Percentiles rank a stretch among this genome's conserved stretches.
Conservation (phyloP, 768 basidiomycete species). For the Rossbeevera mucosa region DNA sequence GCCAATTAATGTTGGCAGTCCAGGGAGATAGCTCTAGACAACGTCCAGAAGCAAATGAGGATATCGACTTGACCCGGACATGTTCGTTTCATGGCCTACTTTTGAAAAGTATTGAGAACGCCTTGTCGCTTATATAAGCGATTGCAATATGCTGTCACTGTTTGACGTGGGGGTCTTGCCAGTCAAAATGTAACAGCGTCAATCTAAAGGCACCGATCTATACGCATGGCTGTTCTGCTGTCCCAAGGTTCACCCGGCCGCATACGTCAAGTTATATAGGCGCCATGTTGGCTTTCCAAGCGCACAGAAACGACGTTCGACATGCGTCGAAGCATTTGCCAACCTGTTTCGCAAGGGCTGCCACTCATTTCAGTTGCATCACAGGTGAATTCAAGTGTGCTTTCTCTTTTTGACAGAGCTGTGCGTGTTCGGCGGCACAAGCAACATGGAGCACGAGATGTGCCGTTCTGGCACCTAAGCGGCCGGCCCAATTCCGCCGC, state of each 20-base stretch:
- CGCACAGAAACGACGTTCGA: neutral
- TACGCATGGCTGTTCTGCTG: neutral
- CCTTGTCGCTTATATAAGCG: too few relatives aligned
- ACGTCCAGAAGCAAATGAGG: neutral
- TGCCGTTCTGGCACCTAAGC: neutral
- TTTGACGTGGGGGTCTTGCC: neutral
- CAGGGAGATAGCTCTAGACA: neutral
- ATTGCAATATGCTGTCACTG: neutral
- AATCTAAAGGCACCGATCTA: neutral
- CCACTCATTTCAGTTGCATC: neutral
- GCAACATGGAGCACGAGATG: neutral
- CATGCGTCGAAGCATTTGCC: neutral
- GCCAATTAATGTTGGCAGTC: neutral
- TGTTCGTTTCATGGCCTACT: neutral
- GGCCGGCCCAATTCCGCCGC: neutral
- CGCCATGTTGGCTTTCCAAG: neutral
- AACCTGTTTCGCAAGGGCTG: neutral
- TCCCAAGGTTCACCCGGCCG: neutral
- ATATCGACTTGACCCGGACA: neutral
- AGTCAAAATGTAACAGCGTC: neutral
- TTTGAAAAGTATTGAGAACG: too few relatives aligned
- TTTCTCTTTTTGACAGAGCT: neutral
- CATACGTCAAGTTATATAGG: neutral
- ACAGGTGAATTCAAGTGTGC: neutral
- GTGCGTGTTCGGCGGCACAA: neutral